Evolutionary conservation across 2,329 filamentous ascomycete genomes (phyloP), one percentile per base, ranked within the genome.

Genomic region (Microdochium nivale): DNA sequence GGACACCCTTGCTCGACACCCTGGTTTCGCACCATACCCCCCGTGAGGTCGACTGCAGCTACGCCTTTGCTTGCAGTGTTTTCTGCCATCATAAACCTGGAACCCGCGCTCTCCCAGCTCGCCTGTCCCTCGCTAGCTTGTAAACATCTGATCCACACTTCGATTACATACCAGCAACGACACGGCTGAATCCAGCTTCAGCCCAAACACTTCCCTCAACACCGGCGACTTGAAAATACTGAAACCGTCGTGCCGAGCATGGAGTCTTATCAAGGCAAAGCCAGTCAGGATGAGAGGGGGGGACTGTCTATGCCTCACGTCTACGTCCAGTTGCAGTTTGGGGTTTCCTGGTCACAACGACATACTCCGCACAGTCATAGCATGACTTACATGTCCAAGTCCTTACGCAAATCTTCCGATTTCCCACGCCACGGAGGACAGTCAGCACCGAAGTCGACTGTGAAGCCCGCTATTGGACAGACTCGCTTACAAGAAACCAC

Each of bases 311-410:
- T 65, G 25, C 73, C 72, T 25, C 72, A 74, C 53, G 65, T 79
- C 51, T 79, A 77, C 53, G 63, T 79, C 10, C 72, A 76, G 51
- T 63, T 80, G 53, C 76, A 78, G 58, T 76, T 79, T 53, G 75
- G 77, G 27, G 62, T 80, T 24, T 77, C 76, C 1, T 78, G 73
- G 70, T 68, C 70, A 25, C 67, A 67, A n/a, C 69, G 68, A 37
- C 67, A 73, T 51, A 53, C 69, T 13, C 67, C 71, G 13, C 73
- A 70, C 53, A 70, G 64, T 49, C 74, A 74, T 53, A 70, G 71
- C 25, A 54, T 76, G 54, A 73, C 73, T 46, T 78, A 75, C 56
- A 71, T 68, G 56, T 78, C 76, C 19, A 70, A 70, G 52, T 70
- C 66, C 51, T 60, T 74, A 50, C 72, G 73, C 52, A 59, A 58